phyloP scores from a whole-genome alignment of 2,329 filamentous ascomycete genomes.

The Clonostachys chloroleuca region DNA sequence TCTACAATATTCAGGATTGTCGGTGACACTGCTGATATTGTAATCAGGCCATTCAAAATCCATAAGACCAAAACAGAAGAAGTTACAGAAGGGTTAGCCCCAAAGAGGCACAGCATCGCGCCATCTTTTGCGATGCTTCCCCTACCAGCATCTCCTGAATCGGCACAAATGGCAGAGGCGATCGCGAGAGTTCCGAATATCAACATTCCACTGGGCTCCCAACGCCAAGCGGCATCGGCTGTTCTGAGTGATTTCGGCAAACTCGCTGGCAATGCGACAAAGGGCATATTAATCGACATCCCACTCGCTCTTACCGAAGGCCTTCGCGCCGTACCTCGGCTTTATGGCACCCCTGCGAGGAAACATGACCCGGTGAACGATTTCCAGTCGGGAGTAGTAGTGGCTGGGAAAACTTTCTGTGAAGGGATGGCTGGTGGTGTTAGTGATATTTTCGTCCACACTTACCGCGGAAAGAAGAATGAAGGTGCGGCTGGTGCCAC shows the following conservation, averaged over 20 bases:
- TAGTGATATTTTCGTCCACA: not conserved
- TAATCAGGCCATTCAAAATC: not conserved
- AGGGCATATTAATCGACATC: not conserved
- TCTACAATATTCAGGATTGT: constrained; percentile 1
- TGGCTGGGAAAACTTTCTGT: constrained; percentile 1
- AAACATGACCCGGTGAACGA: not conserved
- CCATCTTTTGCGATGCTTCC: no score
- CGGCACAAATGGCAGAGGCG: no score
- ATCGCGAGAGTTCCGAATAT: no score
- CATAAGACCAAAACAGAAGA: no score
- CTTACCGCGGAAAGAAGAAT: not conserved
- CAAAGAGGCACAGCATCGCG: no score
- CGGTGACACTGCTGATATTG: not conserved
- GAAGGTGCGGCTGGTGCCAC: no score
- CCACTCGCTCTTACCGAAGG: constrained; percentile 3
- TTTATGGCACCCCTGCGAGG: not conserved
- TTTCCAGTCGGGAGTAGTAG: not conserved
- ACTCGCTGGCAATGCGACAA: not conserved
- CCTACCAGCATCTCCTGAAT: no score
- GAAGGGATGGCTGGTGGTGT: not conserved
- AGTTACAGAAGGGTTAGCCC: no score
- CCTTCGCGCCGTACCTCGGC: not conserved
- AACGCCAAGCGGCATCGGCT: no score
- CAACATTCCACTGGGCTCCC: no score
- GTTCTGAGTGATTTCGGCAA: not conserved